These are phyloP conservation scores for Dipsacomyces acuminosporus DNA, from an alignment of 371 early-diverging fungal species.

Conservation along the genomic window DNA sequence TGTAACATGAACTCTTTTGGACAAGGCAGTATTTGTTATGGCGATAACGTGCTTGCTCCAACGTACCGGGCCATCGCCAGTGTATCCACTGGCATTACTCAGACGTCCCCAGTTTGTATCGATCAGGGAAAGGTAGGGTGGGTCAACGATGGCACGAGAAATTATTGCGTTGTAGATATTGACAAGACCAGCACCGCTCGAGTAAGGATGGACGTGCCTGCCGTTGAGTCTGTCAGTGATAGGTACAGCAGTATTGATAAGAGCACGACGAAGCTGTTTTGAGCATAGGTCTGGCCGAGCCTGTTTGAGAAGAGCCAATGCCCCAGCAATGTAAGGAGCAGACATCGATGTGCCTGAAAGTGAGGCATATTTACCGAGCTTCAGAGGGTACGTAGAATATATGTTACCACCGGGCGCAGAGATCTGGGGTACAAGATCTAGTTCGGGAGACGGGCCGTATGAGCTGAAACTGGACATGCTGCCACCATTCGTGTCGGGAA, in stretches of 20 bases:
- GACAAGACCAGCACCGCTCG: constrained; percentile 69
- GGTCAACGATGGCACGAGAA: constrained; percentile 52
- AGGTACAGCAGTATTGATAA: constrained; percentile 20
- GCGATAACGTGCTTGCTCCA: constrained; percentile 50
- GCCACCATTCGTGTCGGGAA: constrained; percentile 45
- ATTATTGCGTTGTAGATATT: constrained; percentile 58
- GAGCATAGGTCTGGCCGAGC: constrained; percentile 22
- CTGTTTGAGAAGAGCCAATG: constrained; percentile 58
- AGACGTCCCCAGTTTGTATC: constrained; percentile 44
- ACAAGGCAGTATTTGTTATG: constrained; percentile 54
- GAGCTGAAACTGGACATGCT: constrained; percentile 53
- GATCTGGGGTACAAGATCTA: constrained; percentile 61
- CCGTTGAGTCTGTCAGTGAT: constrained; percentile 14
- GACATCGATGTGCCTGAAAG: constrained; percentile 70
- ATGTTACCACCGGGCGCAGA: constrained; percentile 70
- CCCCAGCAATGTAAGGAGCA: constrained; percentile 68
- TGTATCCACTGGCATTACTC: neutral
- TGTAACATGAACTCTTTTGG: constrained; percentile 8
- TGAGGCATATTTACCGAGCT: constrained; percentile 52
- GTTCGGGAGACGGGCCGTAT: constrained; percentile 63
- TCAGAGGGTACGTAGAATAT: constrained; percentile 58
- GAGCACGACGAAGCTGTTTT: constrained; percentile 29
- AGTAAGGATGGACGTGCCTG: constrained; percentile 17
- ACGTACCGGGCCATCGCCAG: constrained; percentile 39
- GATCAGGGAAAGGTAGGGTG: constrained; percentile 63